A percentile compares a stretch with the other conserved stretches of the same genome.
phyloP scores from a whole-genome alignment of 2,329 filamentous ascomycete genomes.

The Fusarium phyllophilum region DNA sequence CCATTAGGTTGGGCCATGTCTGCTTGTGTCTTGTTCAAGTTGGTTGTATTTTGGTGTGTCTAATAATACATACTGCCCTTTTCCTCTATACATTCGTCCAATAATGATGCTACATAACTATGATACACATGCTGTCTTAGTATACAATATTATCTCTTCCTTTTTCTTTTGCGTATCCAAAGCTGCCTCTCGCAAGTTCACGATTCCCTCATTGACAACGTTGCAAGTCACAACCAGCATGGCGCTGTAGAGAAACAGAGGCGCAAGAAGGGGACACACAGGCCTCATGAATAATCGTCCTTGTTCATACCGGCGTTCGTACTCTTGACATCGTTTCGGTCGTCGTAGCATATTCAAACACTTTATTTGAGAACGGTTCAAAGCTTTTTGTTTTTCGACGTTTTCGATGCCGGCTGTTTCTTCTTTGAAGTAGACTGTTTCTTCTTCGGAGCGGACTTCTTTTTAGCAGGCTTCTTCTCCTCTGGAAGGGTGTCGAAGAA shows the following conservation, averaged over 20 bases:
- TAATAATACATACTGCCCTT: neutral
- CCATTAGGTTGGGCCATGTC: no score
- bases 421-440: neutral
- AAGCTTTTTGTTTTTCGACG: neutral
- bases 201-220: neutral
- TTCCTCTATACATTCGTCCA: neutral
- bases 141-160: slow-evolving; percentile 11
- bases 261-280: neutral
- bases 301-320: neutral
- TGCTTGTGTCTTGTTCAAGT: no score
- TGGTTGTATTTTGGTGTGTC: neutral
- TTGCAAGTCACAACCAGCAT: neutral
- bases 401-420: neutral
- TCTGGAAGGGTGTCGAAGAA: slow-evolving; percentile 8
- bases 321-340: neutral
- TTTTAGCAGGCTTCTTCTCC: neutral
- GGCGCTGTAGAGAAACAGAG: neutral
- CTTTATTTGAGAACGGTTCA: neutral
- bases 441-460: neutral
- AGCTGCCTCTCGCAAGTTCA: neutral
- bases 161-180: neutral
- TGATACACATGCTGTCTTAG: slow-evolving; percentile 11
- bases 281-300: neutral
- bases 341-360: neutral
- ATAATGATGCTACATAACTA: slow-evolving; percentile 21